These are phyloP conservation scores for Beauveria medogensis DNA, from an alignment of 2,329 filamentous ascomycete genomes.

Conservation along the genomic window DNA sequence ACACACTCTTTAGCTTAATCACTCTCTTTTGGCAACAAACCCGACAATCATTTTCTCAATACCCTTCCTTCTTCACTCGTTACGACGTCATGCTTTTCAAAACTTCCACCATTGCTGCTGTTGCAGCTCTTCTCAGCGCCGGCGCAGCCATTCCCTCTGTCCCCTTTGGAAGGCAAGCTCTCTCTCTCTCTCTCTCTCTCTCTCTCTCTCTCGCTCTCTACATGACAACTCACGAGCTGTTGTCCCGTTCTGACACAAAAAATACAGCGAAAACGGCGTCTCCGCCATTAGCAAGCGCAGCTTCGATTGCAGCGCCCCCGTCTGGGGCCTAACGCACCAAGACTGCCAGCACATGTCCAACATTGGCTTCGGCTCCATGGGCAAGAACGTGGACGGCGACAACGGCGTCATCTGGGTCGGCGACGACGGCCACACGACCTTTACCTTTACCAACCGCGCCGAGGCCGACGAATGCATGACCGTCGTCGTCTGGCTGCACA, in stretches of 20 bases:
- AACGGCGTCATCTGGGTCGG: constrained; percentile 24
- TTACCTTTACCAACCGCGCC: constrained; percentile 22
- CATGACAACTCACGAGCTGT: neutral
- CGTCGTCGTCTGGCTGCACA: constrained; percentile 21
- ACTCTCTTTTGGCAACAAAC: neutral
- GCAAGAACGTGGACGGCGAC: constrained; percentile 17
- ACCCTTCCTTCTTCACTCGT: neutral
- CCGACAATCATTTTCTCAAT: neutral
- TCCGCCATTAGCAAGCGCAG: neutral
- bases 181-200: no score
- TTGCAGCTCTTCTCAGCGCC: neutral
- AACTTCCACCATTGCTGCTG: neutral
- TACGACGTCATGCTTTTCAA: constrained; percentile 1
- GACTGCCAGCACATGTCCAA: constrained; percentile 22
- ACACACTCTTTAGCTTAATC: neutral
- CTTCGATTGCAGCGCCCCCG: constrained; percentile 14
- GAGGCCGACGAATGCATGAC: constrained; percentile 15
- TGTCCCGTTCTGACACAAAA: neutral
- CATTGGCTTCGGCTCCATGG: constrained; percentile 20
- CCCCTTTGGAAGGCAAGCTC: neutral
- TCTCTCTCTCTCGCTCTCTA: neutral
- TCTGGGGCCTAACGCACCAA: constrained; percentile 15
- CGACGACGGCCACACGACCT: constrained; percentile 20
- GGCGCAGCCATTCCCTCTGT: neutral
- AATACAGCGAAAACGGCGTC: neutral